Evolutionary conservation across 2,329 filamentous ascomycete species (phyloP).

Genomic region (Scedosporium dehoogii): DNA sequence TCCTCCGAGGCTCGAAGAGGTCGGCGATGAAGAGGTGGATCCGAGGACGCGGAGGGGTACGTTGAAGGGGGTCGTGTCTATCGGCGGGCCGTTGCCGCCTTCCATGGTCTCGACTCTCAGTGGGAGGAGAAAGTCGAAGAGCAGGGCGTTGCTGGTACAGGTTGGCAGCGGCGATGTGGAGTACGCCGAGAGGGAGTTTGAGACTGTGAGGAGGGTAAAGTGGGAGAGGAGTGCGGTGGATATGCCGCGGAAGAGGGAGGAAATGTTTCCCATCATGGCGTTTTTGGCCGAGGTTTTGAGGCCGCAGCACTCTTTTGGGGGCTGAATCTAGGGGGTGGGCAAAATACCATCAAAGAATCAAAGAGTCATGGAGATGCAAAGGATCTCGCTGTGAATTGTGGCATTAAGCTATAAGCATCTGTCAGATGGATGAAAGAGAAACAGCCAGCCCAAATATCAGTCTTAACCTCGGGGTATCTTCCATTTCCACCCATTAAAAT

Average conservation of each 20-base stretch:
- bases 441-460: too few species aligned
- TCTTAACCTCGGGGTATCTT: too few species aligned
- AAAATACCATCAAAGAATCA: too few species aligned
- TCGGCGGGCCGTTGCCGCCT: constrained; percentile 49
- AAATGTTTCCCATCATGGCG: constrained; percentile 85
- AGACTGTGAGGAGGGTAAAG: constrained; percentile 54
- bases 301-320: background rate
- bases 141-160: constrained; percentile 50
- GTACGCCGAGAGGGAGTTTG: constrained; percentile 57
- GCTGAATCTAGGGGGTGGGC: background rate
- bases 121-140: constrained; percentile 43
- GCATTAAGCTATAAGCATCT: too few species aligned
- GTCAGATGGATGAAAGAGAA: too few species aligned
- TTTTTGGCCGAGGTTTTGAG: constrained; percentile 60
- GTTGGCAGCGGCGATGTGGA: constrained; percentile 52
- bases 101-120: constrained; percentile 39
- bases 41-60: constrained; percentile 2
- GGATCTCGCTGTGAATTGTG: too few species aligned
- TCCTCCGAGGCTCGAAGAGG: constrained; percentile 23
- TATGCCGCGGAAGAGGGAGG: constrained; percentile 76
- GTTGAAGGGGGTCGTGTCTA: constrained; percentile 46
- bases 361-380: too few species aligned
- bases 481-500: too few species aligned
- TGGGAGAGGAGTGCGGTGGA: constrained; percentile 64
- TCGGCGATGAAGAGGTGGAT: constrained; percentile 12